Evolutionary conservation across 2,329 filamentous ascomycete species (phyloP).

Genomic region (Xylariaceae sp.): DNA sequence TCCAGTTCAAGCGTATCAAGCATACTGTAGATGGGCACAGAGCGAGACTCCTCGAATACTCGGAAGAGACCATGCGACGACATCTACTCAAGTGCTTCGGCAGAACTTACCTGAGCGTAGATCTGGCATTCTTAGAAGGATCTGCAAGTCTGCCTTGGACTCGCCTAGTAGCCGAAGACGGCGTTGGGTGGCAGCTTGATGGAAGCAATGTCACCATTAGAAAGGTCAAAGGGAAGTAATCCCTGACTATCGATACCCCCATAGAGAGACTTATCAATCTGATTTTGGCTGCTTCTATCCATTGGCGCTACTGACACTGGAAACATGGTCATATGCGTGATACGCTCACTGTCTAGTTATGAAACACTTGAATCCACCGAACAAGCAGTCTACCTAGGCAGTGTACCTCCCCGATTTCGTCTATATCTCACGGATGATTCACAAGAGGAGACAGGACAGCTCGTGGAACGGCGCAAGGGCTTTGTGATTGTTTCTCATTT

Average conservation of each 20-base stretch:
- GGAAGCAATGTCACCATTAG: constrained; percentile 73
- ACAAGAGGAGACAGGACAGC: no score
- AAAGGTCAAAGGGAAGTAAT: constrained; percentile 42
- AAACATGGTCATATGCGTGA: no score
- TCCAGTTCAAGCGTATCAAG: constrained; percentile 69
- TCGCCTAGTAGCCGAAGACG: constrained; percentile 61
- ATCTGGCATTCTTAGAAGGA: constrained; percentile 64
- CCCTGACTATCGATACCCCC: constrained; percentile 25
- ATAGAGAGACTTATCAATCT: no score
- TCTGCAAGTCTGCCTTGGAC: constrained; percentile 68
- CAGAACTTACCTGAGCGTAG: constrained; percentile 72
- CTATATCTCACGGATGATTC: no score
- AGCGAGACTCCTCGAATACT: constrained; percentile 75
- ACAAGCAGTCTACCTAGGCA: no score
- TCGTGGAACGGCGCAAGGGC: no score
- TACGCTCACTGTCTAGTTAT: no score
- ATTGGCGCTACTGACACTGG: no score
- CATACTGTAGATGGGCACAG: constrained; percentile 75
- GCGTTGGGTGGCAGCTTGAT: constrained; percentile 81
- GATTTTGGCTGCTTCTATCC: no score
- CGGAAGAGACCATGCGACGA: constrained; percentile 67
- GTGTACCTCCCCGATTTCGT: no score
- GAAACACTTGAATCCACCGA: no score
- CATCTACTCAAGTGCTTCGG: constrained; percentile 86
- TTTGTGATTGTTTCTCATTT: no score